phyloP scores from a whole-genome alignment of 257 asterid species.

The Oldenlandia corymbosa region DNA sequence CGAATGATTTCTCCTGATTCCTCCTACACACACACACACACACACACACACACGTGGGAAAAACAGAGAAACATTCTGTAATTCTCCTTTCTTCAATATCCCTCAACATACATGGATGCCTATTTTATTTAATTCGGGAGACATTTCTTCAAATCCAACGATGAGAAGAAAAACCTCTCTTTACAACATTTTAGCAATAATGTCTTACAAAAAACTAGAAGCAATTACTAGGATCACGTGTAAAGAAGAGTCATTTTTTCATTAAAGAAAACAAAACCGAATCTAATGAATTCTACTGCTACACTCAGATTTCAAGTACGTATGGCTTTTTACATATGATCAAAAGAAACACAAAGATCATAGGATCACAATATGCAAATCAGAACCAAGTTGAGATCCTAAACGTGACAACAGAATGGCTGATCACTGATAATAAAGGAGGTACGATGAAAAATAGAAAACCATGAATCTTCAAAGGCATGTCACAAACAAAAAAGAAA shows the following conservation, averaged over 20 bases:
- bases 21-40: too few species aligned
- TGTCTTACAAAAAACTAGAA: not conserved
- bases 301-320: not conserved
- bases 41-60: too few species aligned
- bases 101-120: too few species aligned
- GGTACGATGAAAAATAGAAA: constrained; percentile 2
- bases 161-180: not conserved
- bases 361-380: not conserved
- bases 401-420: not conserved
- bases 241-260: too few species aligned
- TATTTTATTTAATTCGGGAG: not conserved
- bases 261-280: too few species aligned
- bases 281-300: too few species aligned
- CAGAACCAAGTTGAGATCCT: not conserved
- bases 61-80: too few species aligned
- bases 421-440: not conserved
- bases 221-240: not conserved
- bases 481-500: too few species aligned
- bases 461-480: too few species aligned
- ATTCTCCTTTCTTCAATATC: not conserved
- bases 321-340: not conserved
- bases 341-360: not conserved
- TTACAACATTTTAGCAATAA: not conserved
- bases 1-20: too few species aligned
- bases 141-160: not conserved